Base-by-base conservation (phyloP, 1,284 basidiomycete species). In the Schizopora paradoxa region DNA sequence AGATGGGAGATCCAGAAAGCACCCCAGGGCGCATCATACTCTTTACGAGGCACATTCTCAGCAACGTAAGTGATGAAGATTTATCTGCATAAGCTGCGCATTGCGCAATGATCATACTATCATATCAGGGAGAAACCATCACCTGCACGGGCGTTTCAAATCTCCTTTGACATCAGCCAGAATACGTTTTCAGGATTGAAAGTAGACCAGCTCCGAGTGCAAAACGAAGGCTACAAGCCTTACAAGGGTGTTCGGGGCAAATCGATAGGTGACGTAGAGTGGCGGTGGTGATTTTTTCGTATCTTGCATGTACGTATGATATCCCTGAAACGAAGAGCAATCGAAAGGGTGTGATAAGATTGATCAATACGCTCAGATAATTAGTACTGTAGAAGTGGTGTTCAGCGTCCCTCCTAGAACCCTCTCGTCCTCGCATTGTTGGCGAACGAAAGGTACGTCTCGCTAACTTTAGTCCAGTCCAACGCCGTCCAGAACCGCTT, bases 401-500 rank as follows among this genome's bases (percentile, higher is more conserved):
- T n/a, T n/a, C n/a, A n/a, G n/a, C n/a, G n/a, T n/a, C n/a, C n/a
- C n/a, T n/a, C n/a, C n/a, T n/a, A n/a, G n/a, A n/a, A n/a, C n/a
- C 2, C 5, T 3, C 22, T 38, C 31, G 16, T 37, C 27, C 14
- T 23, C 3, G 3, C 13, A 2, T 28, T 36, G 22, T 14, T 7
- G 13, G 27, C 41, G 33, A 51, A 53, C 26, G 49, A 49, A 16
- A 13, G 18, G 41, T 37, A 67, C 25, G 58, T 52, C 10, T 62
- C 51, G 58, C 68, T 69, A 49, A 90, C 78, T 61, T 77, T 80
- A 43, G 69, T 62, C 95, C 95, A 99, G 66, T 99, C 77, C 51
- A 99, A 65, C 40, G 83, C 86, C 28, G 74, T 74, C 88, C 92
- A 97, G 72, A 96, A 97, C 59, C 86, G 77, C 58, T 77, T 80